A percentile compares a stretch with the other conserved stretches of the same genome.
These are phyloP conservation scores for Metschnikowia dekortorum DNA, from an alignment of 805 yeast genomes.

Conservation along the genomic window DNA sequence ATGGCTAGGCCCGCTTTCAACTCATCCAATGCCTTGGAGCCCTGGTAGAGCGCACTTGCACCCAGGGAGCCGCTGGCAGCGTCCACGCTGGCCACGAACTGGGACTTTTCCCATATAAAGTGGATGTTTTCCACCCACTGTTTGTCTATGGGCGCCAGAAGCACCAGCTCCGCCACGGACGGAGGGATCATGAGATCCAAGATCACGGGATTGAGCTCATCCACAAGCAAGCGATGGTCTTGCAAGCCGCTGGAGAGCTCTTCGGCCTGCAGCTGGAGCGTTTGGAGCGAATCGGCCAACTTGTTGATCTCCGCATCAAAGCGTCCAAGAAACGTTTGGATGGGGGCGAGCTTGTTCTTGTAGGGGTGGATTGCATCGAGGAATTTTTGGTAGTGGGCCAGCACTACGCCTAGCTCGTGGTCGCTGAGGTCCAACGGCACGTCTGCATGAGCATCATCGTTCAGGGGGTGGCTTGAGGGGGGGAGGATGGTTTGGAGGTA, in stretches of 20 bases:
- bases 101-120: constrained; percentile 54
- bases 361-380: constrained; percentile 11
- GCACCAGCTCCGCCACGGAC: constrained; percentile 52
- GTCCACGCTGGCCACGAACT: constrained; percentile 39
- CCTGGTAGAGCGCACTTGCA: constrained; percentile 14
- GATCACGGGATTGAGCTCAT: constrained; percentile 66
- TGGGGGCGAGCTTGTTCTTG: constrained; percentile 38
- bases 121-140: constrained; percentile 66
- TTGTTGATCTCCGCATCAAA: constrained; percentile 51
- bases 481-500: constrained; percentile 17
- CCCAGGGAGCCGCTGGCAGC: neutral
- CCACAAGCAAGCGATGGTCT: constrained; percentile 25
- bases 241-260: constrained; percentile 26
- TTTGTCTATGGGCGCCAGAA: constrained; percentile 51
- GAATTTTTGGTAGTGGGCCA: constrained; percentile 14
- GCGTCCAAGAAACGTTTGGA: constrained; percentile 46
- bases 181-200: constrained; percentile 77
- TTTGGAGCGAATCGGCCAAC: constrained; percentile 28
- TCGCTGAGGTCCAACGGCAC: constrained; percentile 11
- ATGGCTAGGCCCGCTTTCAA: constrained; percentile 39
- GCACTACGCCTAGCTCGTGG: constrained; percentile 14
- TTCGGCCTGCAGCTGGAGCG: constrained; percentile 33
- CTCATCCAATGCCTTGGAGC: constrained; percentile 24
- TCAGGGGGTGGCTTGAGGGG: neutral
- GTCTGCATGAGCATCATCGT: neutral